Conservation (phyloP, 2,329 filamentous ascomycete species). For the Aspergillus hortae region DNA sequence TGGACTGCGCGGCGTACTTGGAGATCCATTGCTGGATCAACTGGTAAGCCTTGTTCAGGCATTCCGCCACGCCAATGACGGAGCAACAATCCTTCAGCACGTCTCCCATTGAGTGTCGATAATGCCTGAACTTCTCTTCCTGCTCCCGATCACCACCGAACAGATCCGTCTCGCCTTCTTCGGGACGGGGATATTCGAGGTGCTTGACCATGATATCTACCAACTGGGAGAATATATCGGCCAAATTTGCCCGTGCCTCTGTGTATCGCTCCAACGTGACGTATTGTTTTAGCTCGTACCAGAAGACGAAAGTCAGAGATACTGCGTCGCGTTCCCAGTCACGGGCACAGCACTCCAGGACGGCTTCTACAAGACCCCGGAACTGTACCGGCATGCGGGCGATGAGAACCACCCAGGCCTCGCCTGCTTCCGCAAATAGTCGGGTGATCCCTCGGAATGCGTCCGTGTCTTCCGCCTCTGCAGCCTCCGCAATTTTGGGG, state of each 20-base stretch:
- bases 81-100: constrained; percentile 96
- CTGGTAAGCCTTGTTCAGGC: constrained; percentile 80
- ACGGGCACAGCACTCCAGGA: constrained; percentile 85
- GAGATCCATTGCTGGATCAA: constrained; percentile 86
- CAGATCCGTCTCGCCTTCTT: constrained; percentile 73
- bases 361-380: constrained; percentile 77
- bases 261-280: constrained; percentile 87
- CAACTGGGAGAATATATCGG: constrained; percentile 80
- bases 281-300: constrained; percentile 98
- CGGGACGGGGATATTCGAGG: constrained; percentile 78
- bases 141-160: constrained; percentile 95
- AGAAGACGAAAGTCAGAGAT: constrained; percentile 91
- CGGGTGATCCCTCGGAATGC: constrained; percentile 84
- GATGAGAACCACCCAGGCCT: constrained; percentile 90
- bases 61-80: constrained; percentile 90
- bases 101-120: constrained; percentile 95
- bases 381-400: constrained; percentile 80
- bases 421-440: constrained; percentile 87
- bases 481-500: constrained; percentile 71
- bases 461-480: constrained; percentile 78
- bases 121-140: constrained; percentile 95
- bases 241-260: constrained; percentile 69
- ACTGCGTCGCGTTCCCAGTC: constrained; percentile 90
- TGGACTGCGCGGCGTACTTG: constrained; percentile 73
- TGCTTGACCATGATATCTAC: constrained; percentile 92